Percentiles rank a stretch among this genome's conserved stretches.
phyloP scores from a whole-genome alignment of 768 basidiomycete genomes.

The Hygrophorus russula region DNA sequence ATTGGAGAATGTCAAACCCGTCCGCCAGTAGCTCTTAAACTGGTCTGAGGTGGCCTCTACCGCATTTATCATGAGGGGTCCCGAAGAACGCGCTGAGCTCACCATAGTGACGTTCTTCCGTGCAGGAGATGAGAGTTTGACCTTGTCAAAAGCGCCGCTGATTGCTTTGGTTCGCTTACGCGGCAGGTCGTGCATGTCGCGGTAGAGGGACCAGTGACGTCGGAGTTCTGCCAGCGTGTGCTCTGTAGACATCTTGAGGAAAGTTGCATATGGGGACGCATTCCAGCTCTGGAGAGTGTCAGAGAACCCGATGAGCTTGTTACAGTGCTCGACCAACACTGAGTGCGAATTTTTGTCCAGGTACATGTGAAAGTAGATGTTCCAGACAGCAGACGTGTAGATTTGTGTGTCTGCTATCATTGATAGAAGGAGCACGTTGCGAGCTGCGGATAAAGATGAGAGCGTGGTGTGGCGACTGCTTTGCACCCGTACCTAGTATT shows the following conservation, averaged over 20 bases:
- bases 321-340: slow-evolving; percentile 25
- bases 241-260: slow-evolving; percentile 25
- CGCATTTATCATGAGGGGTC: slow-evolving; percentile 19
- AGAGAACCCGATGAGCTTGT: slow-evolving; percentile 23
- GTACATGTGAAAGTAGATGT: slow-evolving; percentile 37
- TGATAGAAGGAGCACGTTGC: slow-evolving; percentile 35
- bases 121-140: slow-evolving; percentile 11
- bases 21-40: slow-evolving; percentile 27
- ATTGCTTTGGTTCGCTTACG: slow-evolving; percentile 12
- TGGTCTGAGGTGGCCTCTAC: slow-evolving; percentile 10
- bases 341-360: slow-evolving; percentile 24
- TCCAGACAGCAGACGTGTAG: slow-evolving; percentile 19
- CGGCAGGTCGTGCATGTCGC: slow-evolving; percentile 17
- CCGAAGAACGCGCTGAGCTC: slow-evolving; percentile 21
- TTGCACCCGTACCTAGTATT: slow-evolving; percentile 23
- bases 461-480: neutral
- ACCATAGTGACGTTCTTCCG: neutral
- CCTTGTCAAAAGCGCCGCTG: slow-evolving; percentile 11
- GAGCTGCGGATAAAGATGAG: slow-evolving; percentile 22
- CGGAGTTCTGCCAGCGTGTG: slow-evolving; percentile 28
- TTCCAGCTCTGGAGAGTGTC: slow-evolving; percentile 26
- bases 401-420: slow-evolving; percentile 23
- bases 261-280: slow-evolving; percentile 21
- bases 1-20: slow-evolving; percentile 24
- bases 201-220: slow-evolving; percentile 27